Evolutionary conservation across 2,329 filamentous ascomycete species (phyloP).

Genomic region (Sporothrix protearum): DNA sequence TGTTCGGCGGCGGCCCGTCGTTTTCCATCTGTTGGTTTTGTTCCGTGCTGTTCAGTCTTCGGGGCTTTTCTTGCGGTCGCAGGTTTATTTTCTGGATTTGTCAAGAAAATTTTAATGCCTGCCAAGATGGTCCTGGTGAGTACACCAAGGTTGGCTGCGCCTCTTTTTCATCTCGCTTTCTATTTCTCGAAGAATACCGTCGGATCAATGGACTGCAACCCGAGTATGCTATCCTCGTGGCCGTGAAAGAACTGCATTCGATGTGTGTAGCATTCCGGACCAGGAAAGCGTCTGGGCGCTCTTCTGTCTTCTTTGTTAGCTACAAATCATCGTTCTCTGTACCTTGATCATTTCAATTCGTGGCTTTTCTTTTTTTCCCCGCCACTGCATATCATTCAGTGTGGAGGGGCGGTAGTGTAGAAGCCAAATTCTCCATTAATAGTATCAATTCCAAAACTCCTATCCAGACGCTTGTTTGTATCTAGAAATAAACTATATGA

Average conservation of each 20-base stretch:
- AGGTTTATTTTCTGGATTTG: neutral
- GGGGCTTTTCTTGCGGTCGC: neutral
- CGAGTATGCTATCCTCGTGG: neutral
- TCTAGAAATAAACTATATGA: neutral
- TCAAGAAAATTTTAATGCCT: neutral
- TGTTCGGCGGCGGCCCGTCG: slow-evolving; percentile 1
- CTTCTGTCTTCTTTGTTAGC: neutral
- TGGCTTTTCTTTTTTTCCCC: slow-evolving; percentile 7
- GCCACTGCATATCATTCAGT: neutral
- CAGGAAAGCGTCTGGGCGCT: neutral
- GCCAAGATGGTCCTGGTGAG: neutral
- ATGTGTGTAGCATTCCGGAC: neutral
- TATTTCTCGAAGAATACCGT: neutral
- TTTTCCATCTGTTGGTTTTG: neutral
- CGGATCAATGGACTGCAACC: neutral
- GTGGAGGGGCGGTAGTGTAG: neutral
- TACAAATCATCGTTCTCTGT: neutral
- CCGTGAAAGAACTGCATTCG: neutral
- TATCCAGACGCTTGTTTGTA: neutral
- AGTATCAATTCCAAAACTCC: too few species aligned
- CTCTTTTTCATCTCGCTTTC: neutral
- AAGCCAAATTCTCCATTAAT: too few species aligned
- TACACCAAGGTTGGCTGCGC: neutral
- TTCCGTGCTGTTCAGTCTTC: neutral
- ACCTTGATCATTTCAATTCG: neutral